Evolutionary conservation across 1,139 yeast species (phyloP).

Genomic region (Pichia inconspicua): DNA sequence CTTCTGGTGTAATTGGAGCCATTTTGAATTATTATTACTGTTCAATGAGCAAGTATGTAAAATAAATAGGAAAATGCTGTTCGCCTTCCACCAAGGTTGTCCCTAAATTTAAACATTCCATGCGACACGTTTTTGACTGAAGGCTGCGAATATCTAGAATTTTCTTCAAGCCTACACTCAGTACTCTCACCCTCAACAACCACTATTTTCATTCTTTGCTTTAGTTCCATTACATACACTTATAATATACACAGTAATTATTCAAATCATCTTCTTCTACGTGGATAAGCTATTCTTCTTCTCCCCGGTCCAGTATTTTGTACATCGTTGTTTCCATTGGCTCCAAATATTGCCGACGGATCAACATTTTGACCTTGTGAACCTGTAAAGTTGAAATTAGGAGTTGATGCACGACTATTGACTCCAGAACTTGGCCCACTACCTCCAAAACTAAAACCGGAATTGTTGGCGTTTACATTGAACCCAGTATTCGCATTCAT

Average conservation of each 20-base stretch:
- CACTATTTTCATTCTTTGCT: no score
- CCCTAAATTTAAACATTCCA: neutral
- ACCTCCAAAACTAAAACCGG: slow-evolving; percentile 10
- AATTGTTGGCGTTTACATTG: neutral
- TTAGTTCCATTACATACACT: no score
- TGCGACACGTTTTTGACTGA: neutral
- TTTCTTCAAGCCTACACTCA: no score
- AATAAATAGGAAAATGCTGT: neutral
- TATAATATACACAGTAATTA: neutral
- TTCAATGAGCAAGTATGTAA: neutral
- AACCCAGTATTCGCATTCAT: neutral
- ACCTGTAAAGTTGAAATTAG: slow-evolving; percentile 19
- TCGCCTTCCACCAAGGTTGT: neutral
- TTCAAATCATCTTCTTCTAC: slow-evolving; percentile 3
- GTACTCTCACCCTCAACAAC: no score
- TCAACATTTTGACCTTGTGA: slow-evolving; percentile 20
- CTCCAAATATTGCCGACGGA: slow-evolving; percentile 24
- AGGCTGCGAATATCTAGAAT: no score
- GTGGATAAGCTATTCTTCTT: slow-evolving; percentile 11
- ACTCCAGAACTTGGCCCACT: neutral
- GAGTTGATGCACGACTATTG: neutral
- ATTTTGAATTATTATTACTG: slow-evolving; percentile 1
- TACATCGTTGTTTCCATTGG: slow-evolving; percentile 4
- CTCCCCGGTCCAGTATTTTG: slow-evolving; percentile 1
- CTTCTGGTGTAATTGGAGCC: slow-evolving; percentile 31